Evolutionary conservation across 2,329 filamentous ascomycete species (phyloP).

Genomic region (Exophiala sp.): DNA sequence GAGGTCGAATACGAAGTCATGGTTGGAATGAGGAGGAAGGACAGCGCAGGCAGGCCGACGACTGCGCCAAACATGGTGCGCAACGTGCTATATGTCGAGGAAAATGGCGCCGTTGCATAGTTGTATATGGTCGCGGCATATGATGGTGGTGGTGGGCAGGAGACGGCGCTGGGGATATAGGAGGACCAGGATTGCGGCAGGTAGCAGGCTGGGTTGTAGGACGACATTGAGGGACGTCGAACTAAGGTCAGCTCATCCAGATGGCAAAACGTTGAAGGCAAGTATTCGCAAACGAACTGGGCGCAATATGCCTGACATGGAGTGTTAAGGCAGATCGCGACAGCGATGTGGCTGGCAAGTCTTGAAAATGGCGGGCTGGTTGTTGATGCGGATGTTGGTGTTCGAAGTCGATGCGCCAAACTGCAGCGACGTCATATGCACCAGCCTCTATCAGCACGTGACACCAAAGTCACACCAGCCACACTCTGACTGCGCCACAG

Average conservation of each 20-base stretch:
- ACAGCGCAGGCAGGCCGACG: constrained; percentile 65
- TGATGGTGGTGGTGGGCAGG: constrained; percentile 28
- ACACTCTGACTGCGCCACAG: background rate
- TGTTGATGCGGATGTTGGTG: background rate
- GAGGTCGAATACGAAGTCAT: constrained; percentile 68
- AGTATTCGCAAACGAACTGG: no score
- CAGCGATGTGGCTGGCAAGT: background rate
- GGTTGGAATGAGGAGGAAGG: constrained; percentile 58
- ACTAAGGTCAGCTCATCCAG: background rate
- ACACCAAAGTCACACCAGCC: background rate
- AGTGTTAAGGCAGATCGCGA: no score
- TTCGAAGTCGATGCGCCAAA: no score
- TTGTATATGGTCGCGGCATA: constrained; percentile 21
- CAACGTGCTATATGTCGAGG: constrained; percentile 24
- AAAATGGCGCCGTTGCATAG: constrained; percentile 26
- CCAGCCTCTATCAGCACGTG: background rate
- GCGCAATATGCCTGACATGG: no score
- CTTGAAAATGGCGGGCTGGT: background rate
- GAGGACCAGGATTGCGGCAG: constrained; percentile 24
- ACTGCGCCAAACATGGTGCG: constrained; percentile 53
- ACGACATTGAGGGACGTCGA: constrained; percentile 7
- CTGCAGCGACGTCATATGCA: background rate
- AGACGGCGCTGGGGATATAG: constrained; percentile 24
- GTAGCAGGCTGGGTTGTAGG: constrained; percentile 28
- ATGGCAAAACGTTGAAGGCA: no score